Evolutionary conservation across 2,329 filamentous ascomycete genomes (phyloP).

Genomic region (Paecilomyces sp.): DNA sequence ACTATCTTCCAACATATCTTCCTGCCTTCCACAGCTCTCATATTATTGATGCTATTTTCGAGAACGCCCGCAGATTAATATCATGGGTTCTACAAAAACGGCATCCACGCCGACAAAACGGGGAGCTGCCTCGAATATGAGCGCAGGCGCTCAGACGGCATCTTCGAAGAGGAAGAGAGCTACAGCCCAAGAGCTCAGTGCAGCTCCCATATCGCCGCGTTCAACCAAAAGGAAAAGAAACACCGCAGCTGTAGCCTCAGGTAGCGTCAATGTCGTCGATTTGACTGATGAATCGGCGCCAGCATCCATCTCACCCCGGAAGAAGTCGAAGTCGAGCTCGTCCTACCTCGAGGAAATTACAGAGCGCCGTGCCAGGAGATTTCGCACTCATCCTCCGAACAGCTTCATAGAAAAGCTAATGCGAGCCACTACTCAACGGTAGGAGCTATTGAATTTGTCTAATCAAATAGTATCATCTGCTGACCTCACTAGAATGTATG

Average conservation of each 20-base stretch:
- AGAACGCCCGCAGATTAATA: background rate
- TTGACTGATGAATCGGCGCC: slow-evolving; percentile 8
- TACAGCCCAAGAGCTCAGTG: background rate
- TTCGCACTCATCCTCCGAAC: slow-evolving; percentile 37
- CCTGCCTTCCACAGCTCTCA: background rate
- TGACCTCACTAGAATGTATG: slow-evolving; percentile 43
- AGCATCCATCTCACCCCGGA: background rate
- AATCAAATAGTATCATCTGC: background rate
- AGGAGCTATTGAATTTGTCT: slow-evolving; percentile 1
- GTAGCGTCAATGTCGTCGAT: slow-evolving; percentile 9
- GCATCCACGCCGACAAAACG: background rate
- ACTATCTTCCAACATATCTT: background rate
- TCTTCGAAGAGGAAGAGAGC: background rate
- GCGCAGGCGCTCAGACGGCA: background rate
- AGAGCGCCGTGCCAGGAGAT: slow-evolving; percentile 35
- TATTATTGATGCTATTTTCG: background rate
- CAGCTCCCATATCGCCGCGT: background rate
- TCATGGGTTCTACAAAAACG: background rate
- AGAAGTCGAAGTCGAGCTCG: background rate
- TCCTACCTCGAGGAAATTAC: background rate
- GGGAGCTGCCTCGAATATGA: background rate
- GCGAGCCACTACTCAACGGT: slow-evolving; percentile 44
- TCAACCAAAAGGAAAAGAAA: slow-evolving; percentile 11
- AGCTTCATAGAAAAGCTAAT: slow-evolving; percentile 41
- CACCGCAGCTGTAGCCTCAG: background rate